A percentile compares a stretch with the other conserved stretches of the same genome.
Conservation (phyloP, 1,284 basidiomycete genomes). For the Pholiota adiposa region DNA sequence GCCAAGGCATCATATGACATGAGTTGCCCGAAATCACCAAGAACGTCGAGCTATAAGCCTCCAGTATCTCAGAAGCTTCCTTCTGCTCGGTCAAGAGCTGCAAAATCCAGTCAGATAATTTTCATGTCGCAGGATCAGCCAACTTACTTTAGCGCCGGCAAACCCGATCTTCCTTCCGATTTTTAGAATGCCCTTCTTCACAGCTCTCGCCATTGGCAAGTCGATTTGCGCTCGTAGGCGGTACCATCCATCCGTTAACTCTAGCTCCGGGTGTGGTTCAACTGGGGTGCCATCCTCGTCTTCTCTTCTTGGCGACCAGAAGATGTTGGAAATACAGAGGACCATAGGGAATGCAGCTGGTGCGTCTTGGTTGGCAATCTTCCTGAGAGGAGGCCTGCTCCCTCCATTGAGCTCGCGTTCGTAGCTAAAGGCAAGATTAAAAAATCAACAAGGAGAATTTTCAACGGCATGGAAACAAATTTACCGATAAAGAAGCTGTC, state of each 20-base stretch:
- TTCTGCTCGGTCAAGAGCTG: conserved; percentile 74
- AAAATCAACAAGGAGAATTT: too few relatives aligned
- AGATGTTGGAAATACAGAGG: conserved; percentile 81
- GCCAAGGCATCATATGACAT: conserved; percentile 85
- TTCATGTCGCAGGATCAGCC: background rate
- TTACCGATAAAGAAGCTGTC: conserved; percentile 91
- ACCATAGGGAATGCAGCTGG: conserved; percentile 79
- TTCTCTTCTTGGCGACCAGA: conserved; percentile 45
- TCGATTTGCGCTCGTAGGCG: conserved; percentile 81
- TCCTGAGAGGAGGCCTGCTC: conserved; percentile 79
- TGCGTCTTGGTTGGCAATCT: conserved; percentile 79
- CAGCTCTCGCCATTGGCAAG: conserved; percentile 71
- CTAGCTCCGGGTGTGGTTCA: conserved; percentile 60
- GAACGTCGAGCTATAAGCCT: conserved; percentile 73
- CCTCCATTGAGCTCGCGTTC: conserved; percentile 86
- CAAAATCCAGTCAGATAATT: background rate
- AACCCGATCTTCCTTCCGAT: conserved; percentile 87
- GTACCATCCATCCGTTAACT: conserved; percentile 98
- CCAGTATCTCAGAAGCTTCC: conserved; percentile 84
- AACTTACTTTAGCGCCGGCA: conserved; percentile 76
- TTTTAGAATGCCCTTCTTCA: conserved; percentile 65
- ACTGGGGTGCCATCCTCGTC: conserved; percentile 45
- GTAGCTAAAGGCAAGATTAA: conserved; percentile 65
- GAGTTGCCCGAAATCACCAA: conserved; percentile 85
- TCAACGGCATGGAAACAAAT: conserved; percentile 25